Base-by-base conservation (phyloP, 495 filamentous ascomycete genomes). In the Lophiostoma macrostomum region DNA sequence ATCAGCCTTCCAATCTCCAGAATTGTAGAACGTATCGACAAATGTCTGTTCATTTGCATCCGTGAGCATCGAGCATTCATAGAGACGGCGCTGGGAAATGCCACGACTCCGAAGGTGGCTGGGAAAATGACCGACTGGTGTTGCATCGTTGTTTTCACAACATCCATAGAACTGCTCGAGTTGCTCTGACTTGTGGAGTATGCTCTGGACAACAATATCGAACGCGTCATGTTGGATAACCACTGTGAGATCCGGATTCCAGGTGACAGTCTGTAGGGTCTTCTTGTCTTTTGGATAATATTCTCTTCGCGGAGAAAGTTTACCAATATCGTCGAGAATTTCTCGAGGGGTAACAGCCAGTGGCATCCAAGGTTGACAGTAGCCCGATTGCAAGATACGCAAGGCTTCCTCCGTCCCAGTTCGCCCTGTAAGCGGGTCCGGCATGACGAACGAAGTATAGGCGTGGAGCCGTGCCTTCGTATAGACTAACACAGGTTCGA, bases 191-290 rank as follows among this genome's bases (percentile, higher is more conserved):
- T 62, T 16, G 1, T 37, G 64, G 20, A 77, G 20, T 1, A 74
- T 49, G 4, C 18, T 45, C 6, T 61, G 49, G 16, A 65, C 52
- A 28, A 51, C 8, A 18, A 13, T 7, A 20, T 76, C 71, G 25
- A 61, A 60, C 66, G 55, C 63, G 13, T 82, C 79, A 56, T 79
- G 71, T 50, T 85, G 81, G 7, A 80, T 76, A 0, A 65, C 69
- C 1, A 62, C 53, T 0, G 76, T 76, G 2, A 83, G 50, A 0
- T 67, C 4, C 10, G 51, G 0, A 32, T 64, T 35, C 61, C 65
- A 67, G 20, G 10, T 25, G 16, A 65, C 52, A 5, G 18, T 34
- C 41, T 67, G 65, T 56, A 64, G 48, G 7, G 7, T 16, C 40
- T 43, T 52, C 30, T 46, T 35, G 22, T 58, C 56, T 29, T 3